Evolutionary conservation across 176 grass and related monocot genomes (phyloP).

Genomic region (Musa beccarii): DNA sequence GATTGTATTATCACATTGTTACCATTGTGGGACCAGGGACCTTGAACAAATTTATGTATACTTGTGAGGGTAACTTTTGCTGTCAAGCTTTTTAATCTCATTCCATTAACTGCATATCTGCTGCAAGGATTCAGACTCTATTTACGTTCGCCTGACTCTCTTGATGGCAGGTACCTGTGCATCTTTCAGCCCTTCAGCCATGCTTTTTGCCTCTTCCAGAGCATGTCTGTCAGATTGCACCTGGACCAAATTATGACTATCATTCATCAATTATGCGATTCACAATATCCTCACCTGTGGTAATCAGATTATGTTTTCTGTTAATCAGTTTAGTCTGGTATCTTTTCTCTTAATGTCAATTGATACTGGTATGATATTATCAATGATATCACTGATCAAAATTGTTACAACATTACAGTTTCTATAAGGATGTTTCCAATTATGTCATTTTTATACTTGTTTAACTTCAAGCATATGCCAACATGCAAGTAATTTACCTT

Average conservation of each 20-base stretch:
- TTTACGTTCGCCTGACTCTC: background rate
- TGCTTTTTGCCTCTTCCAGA: constrained; percentile 62
- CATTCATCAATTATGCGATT: constrained; percentile 80
- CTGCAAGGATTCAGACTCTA: background rate
- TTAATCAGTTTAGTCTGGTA: background rate
- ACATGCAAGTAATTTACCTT: too few relatives aligned
- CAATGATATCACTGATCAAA: background rate
- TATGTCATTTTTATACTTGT: too few relatives aligned
- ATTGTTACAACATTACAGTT: background rate
- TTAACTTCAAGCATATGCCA: too few relatives aligned
- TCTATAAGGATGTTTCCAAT: too few relatives aligned
- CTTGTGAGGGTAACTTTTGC: too few relatives aligned
- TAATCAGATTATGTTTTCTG: constrained; percentile 19
- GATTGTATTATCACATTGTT: too few relatives aligned
- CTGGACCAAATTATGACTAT: constrained; percentile 86
- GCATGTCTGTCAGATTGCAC: constrained; percentile 80
- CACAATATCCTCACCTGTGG: constrained; percentile 89
- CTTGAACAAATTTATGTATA: too few relatives aligned
- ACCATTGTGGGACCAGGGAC: too few relatives aligned
- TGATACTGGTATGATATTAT: background rate
- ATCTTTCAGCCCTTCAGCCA: constrained; percentile 52
- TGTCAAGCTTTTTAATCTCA: background rate
- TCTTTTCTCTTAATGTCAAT: background rate
- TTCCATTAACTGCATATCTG: background rate
- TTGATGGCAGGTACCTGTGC: constrained; percentile 50